Evolutionary conservation across 106 monocot genomes (phyloP), one percentile per base, ranked within the genome.

Genomic region (Dioscorea dumetorum): DNA sequence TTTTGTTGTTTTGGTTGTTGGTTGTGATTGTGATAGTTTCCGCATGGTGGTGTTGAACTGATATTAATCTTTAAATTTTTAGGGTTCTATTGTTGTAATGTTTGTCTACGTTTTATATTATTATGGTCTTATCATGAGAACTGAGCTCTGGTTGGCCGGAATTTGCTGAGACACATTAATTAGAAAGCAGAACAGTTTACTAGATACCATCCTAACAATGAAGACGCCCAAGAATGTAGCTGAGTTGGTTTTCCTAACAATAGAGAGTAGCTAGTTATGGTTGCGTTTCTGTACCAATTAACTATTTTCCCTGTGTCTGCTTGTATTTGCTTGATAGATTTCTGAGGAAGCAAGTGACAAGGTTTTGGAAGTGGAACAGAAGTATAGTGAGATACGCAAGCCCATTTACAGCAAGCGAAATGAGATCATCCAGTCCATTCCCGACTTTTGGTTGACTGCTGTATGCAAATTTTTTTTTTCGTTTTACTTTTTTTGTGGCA

Each of bases 261-360:
- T 41, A 8, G 10, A 41, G 41, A 41, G 6, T 41, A 8, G 9
- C 5, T 41, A 15, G 5, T 54, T 19, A 18, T 12, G 54, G 9
- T 54, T 19, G 54, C 5, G 19, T 5, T 14, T 54, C 13, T 54
- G 19, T 54, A 19, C 2, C 18, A 3, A 54, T 18, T 54, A 14
- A 18, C 0, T 54, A 12, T 54, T 54, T 8, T 54, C 13, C 15
- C 3, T 19, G 15, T 19, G 15, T 15, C 1, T 54, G 19, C 24
- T 6, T n/a, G 33, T 56, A 18, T 24, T 64, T 64, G 34, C 17
- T 28, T 57, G 48, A 19, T 49, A 87, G 87, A 71, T 87, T 22
- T 80, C 80, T 62, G 87, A 83, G 65, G 87, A 87, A 77, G 83
- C 83, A 73, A 83, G 87, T 68, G 82, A 87, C 48, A 82, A 83